These are phyloP conservation scores for Pyrenopolyporus hunteri DNA, from an alignment of 495 filamentous ascomycete species.

Conservation along the genomic window DNA sequence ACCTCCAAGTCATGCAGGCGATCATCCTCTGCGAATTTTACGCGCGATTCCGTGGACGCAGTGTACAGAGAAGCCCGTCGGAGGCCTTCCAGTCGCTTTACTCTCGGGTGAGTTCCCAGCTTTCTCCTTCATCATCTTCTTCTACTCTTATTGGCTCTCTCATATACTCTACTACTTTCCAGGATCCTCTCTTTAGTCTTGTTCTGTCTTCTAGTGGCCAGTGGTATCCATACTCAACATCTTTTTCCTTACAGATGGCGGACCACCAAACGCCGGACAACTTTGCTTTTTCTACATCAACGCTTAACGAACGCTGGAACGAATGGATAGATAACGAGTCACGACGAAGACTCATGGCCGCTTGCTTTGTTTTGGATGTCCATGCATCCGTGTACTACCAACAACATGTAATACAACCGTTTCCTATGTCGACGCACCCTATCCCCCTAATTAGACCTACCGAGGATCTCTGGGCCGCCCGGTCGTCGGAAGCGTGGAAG, in stretches of 20 bases:
- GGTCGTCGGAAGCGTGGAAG: conserved; percentile 46
- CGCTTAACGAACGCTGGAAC: conserved; percentile 48
- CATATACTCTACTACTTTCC: conserved; percentile 42
- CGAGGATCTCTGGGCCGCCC: conserved; percentile 49
- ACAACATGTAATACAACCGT: conserved; percentile 41
- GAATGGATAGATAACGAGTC: conserved; percentile 57
- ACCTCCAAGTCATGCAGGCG: conserved; percentile 58
- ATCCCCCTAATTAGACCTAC: conserved; percentile 49
- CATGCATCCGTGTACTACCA: conserved; percentile 58
- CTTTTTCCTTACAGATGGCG: conserved; percentile 50
- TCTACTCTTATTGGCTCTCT: conserved; percentile 48
- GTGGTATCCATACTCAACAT: conserved; percentile 54
- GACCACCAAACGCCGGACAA: conserved; percentile 41
- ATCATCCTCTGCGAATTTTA: conserved; percentile 63
- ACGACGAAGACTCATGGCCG: conserved; percentile 55
- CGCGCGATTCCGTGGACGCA: conserved; percentile 58
- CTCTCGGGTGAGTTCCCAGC: conserved; percentile 55
- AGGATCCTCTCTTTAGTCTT: conserved; percentile 45
- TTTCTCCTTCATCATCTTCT: conserved; percentile 42
- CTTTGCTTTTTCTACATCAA: conserved; percentile 32
- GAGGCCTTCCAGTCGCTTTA: conserved; percentile 58
- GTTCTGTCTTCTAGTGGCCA: conserved; percentile 43
- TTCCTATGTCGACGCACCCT: conserved; percentile 36
- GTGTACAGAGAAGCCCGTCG: conserved; percentile 50
- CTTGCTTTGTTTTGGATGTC: conserved; percentile 58